Percentiles rank a stretch among this genome's conserved stretches.
These are phyloP conservation scores for Magnusiomyces tetraspermus DNA, from an alignment of 1,139 yeast genomes.

Conservation along the genomic window DNA sequence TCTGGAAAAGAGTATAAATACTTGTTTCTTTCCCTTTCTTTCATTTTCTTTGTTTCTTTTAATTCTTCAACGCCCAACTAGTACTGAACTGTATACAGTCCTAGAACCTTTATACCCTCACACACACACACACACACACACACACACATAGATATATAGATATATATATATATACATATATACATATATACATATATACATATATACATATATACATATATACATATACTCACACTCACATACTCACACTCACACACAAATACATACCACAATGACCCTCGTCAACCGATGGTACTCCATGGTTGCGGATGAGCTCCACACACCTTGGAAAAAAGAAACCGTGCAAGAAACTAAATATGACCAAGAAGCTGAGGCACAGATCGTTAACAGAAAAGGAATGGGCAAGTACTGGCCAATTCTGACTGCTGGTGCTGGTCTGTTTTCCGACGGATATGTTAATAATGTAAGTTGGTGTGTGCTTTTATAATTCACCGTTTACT, in stretches of 20 bases:
- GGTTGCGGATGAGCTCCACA: conserved; percentile 13
- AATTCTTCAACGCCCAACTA: no score
- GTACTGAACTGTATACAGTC: no score
- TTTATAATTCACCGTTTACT: background rate
- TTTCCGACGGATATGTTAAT: conserved; percentile 85
- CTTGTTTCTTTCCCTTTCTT: no score
- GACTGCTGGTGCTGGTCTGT: conserved; percentile 84
- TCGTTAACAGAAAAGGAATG: conserved; percentile 15
- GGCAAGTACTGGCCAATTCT: conserved; percentile 59
- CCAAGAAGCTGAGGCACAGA: conserved; percentile 8
- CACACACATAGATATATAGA: no score
- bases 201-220: no score
- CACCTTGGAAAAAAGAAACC: conserved; percentile 15
- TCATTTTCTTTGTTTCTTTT: no score
- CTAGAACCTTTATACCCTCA: no score
- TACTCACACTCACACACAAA: background rate
- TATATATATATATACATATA: no score
- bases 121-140: no score
- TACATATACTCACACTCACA: background rate
- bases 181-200: no score
- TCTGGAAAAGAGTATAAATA: no score
- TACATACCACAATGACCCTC: conserved; percentile 6
- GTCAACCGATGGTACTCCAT: conserved; percentile 12
- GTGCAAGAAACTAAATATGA: conserved; percentile 6
- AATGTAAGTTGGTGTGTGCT: conserved; percentile 29